These are phyloP conservation scores for Paramecium sonneborni DNA, from an alignment of 73 alveolate genomes.

Conservation along the genomic window DNA sequence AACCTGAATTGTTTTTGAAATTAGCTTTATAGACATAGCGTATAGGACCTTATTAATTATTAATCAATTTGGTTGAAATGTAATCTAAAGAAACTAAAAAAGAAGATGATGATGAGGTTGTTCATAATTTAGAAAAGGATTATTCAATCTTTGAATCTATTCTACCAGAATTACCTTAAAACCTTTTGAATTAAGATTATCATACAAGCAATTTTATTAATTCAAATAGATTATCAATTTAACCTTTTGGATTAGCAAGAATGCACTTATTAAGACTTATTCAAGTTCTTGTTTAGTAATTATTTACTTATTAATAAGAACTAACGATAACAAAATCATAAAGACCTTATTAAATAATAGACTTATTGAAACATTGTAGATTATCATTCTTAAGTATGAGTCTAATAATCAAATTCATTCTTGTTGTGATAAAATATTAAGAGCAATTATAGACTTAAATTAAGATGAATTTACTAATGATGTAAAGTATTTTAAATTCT, in stretches of 20 bases:
- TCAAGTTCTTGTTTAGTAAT: not conserved
- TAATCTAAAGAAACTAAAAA: conserved; percentile 3
- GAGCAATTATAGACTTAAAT: not conserved
- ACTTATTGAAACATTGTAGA: not conserved
- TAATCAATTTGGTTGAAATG: conserved; percentile 32
- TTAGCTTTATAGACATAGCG: not conserved
- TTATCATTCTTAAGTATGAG: not conserved
- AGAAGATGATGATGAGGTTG: conserved; percentile 43
- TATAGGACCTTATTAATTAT: not conserved
- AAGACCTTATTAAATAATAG: not conserved
- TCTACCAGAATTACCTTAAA: conserved; percentile 5
- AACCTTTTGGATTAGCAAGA: conserved; percentile 49
- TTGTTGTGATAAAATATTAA: not conserved
- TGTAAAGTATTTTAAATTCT: not conserved
- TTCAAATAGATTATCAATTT: not conserved
- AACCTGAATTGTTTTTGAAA: conserved; percentile 11
- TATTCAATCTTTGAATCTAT: not conserved
- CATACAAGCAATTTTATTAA: not conserved
- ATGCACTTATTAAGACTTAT: not conserved
- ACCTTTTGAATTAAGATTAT: not conserved
- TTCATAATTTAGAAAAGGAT: conserved; percentile 28
- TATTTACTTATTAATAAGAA: not conserved
- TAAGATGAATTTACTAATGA: not conserved
- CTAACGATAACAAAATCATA: not conserved
- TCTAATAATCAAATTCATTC: not conserved